A percentile compares a stretch with the other conserved stretches of the same genome.
These are phyloP conservation scores for Talaromyces rugulosus DNA, from an alignment of 2,329 filamentous ascomycete genomes.

Conservation along the genomic window DNA sequence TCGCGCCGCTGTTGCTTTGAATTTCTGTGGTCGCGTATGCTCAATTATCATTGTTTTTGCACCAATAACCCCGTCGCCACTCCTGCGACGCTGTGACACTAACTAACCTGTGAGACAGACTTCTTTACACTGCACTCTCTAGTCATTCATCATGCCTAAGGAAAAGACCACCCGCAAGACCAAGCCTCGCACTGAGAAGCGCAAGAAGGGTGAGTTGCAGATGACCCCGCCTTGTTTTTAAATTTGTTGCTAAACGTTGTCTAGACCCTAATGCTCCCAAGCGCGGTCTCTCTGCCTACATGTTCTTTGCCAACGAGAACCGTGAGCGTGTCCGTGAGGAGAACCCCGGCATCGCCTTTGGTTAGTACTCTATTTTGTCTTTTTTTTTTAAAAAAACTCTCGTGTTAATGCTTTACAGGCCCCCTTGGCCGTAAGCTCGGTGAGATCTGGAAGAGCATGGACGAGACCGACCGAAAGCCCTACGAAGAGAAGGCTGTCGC, in stretches of 20 bases:
- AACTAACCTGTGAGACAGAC: neutral
- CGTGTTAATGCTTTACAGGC: slow-evolving; percentile 46
- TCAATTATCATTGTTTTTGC: neutral
- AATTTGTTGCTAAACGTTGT: neutral
- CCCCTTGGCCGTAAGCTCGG: slow-evolving; percentile 98
- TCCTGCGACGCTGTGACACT: neutral
- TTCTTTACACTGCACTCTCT: neutral
- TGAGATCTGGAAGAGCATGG: slow-evolving; percentile 97
- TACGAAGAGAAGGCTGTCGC: slow-evolving; percentile 95
- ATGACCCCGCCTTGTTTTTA: neutral
- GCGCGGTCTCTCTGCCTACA: slow-evolving; percentile 98
- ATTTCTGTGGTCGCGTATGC: slow-evolving; percentile 11
- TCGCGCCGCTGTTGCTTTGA: neutral
- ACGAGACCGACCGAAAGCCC: slow-evolving; percentile 84
- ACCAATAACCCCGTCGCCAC: neutral
- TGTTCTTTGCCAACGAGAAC: slow-evolving; percentile 99
- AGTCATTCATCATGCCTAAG: slow-evolving; percentile 56
- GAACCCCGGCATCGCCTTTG: slow-evolving; percentile 96
- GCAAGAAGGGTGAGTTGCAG: slow-evolving; percentile 63
- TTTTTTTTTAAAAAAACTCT: too few relatives aligned
- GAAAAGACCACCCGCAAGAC: slow-evolving; percentile 61
- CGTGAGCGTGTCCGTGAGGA: slow-evolving; percentile 97
- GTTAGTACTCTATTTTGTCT: slow-evolving; percentile 44
- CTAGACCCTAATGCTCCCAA: slow-evolving; percentile 96
- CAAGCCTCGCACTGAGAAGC: slow-evolving; percentile 58